Conservation (phyloP, 225 moss, liverwort and hornwort genomes). For the Climacium dendroides region DNA sequence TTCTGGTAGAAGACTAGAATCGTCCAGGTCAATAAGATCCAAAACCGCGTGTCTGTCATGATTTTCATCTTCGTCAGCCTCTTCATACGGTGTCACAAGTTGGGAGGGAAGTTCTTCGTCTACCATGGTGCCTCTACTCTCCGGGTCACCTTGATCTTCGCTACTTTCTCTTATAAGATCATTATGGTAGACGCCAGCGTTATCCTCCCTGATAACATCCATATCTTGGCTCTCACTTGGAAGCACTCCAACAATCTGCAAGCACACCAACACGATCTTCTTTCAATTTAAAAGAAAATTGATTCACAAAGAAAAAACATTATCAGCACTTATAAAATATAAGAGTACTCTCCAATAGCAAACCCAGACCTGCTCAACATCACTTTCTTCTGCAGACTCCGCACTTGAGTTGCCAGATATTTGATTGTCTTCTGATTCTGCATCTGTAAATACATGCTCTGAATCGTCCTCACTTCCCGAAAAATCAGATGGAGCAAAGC, state of each 20-base stretch:
- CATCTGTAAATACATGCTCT: constrained; percentile 39
- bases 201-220: constrained; percentile 16
- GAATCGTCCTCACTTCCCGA: constrained; percentile 59
- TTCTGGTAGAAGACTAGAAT: constrained; percentile 13
- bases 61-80: not conserved
- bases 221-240: constrained; percentile 26
- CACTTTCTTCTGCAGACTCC: constrained; percentile 42
- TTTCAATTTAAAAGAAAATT: not conserved
- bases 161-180: constrained; percentile 1
- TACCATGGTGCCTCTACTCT: constrained; percentile 2
- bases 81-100: not conserved
- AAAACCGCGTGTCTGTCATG: constrained; percentile 10
- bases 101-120: constrained; percentile 6
- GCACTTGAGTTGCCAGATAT: constrained; percentile 31
- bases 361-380: constrained; percentile 45
- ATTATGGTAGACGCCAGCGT: not conserved
- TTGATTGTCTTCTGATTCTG: constrained; percentile 37
- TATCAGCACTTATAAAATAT: not conserved
- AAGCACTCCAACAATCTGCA: constrained; percentile 29
- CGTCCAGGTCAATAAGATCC: constrained; percentile 28
- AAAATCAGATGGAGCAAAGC: constrained; percentile 38
- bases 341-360: not conserved
- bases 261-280: not conserved
- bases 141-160: constrained; percentile 8
- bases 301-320: not conserved